phyloP scores from a whole-genome alignment of 225 moss, liverwort and hornwort species.

The Physcomitrellopsis africana region DNA sequence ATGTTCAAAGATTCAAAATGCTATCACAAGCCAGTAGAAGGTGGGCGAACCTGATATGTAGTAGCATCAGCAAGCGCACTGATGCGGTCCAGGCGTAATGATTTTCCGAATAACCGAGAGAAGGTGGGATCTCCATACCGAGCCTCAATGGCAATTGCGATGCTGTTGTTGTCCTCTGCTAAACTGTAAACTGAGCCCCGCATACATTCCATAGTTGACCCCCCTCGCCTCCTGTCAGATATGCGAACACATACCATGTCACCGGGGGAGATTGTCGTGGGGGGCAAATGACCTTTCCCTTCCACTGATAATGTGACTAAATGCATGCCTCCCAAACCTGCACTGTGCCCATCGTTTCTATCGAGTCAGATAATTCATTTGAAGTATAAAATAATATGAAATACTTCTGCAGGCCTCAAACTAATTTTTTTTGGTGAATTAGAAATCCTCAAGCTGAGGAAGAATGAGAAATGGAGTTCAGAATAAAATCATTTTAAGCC shows the following conservation, averaged over 20 bases:
- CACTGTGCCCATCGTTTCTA: background rate
- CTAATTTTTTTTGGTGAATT: too few relatives aligned
- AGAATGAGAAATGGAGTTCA: too few relatives aligned
- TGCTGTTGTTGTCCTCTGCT: constrained; percentile 82
- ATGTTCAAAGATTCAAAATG: background rate
- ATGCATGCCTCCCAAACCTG: constrained; percentile 97
- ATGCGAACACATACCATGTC: constrained; percentile 97
- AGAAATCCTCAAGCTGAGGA: too few relatives aligned
- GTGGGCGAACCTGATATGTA: constrained; percentile 76
- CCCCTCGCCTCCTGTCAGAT: constrained; percentile 66
- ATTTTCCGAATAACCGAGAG: constrained; percentile 92
- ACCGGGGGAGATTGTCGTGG: constrained; percentile 85
- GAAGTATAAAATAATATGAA: too few relatives aligned
- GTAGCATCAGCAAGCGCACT: constrained; percentile 96
- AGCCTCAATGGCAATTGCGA: constrained; percentile 90
- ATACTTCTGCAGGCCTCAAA: too few relatives aligned
- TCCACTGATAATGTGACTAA: constrained; percentile 79
- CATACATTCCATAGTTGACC: constrained; percentile 87
- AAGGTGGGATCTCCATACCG: constrained; percentile 98
- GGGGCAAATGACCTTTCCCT: constrained; percentile 77
- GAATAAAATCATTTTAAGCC: too few relatives aligned
- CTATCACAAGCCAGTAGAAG: constrained; percentile 7
- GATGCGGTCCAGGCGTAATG: constrained; percentile 88
- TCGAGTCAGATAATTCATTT: background rate
- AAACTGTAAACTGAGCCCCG: constrained; percentile 94